Evolutionary conservation across 148 eudicot genomes (phyloP).

Genomic region (Polygonum maritimum): DNA sequence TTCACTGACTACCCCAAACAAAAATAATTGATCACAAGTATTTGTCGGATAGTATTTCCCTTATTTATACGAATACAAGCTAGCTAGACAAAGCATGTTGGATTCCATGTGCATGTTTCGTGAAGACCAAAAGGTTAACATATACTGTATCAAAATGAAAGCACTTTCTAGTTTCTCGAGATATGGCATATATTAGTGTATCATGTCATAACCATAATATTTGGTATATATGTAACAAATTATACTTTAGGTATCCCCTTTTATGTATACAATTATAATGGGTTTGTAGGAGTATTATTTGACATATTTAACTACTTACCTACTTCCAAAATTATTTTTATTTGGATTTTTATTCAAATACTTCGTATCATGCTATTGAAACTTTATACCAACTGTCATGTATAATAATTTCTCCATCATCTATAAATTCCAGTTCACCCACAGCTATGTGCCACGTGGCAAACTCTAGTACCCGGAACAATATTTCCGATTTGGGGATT

Average conservation of each 20-base stretch:
- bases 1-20: not conserved
- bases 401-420: not conserved
- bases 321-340: too few relatives aligned
- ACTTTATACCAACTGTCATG: not conserved
- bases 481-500: not conserved
- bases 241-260: too few relatives aligned
- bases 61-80: not conserved
- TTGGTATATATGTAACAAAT: too few relatives aligned
- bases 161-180: too few relatives aligned
- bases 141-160: too few relatives aligned
- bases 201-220: too few relatives aligned
- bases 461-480: not conserved
- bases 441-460: slow-evolving; percentile 11
- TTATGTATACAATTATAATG: too few relatives aligned
- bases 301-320: not conserved
- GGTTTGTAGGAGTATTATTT: too few relatives aligned
- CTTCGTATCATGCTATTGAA: not conserved
- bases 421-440: not conserved
- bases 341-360: not conserved
- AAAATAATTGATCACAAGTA: not conserved
- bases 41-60: not conserved
- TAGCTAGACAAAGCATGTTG: not conserved
- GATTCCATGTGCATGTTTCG: slow-evolving; percentile 3
- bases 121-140: not conserved
- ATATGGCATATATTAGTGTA: too few relatives aligned